Evolutionary conservation across 2,329 filamentous ascomycete species (phyloP).

Genomic region (Lasiodiplodia sp.): DNA sequence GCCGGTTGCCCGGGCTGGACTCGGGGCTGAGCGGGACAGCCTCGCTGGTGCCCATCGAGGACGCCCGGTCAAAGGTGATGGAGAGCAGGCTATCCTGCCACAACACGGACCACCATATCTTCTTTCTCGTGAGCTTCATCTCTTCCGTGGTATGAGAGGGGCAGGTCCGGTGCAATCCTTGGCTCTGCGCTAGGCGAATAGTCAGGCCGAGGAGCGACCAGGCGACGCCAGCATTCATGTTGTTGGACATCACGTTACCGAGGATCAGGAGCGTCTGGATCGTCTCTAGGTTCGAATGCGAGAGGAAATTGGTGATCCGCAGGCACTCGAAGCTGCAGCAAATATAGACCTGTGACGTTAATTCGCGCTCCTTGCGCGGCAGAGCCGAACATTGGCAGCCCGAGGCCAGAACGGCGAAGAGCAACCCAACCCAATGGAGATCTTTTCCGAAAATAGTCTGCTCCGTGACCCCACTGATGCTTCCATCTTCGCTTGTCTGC

Average conservation of each 20-base stretch:
- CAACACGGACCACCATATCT: slow-evolving; percentile 65
- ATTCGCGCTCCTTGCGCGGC: slow-evolving; percentile 65
- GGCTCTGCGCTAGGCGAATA: slow-evolving; percentile 65
- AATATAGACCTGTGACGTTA: slow-evolving; percentile 70
- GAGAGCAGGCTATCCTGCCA: slow-evolving; percentile 71
- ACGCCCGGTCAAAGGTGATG: slow-evolving; percentile 67
- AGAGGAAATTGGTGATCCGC: slow-evolving; percentile 69
- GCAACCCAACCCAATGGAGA: slow-evolving; percentile 64
- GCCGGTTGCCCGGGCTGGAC: slow-evolving; percentile 56
- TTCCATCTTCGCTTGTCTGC: slow-evolving; percentile 49
- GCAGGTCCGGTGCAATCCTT: slow-evolving; percentile 66
- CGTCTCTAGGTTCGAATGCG: slow-evolving; percentile 66
- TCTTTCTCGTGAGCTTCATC: slow-evolving; percentile 47
- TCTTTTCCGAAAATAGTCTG: slow-evolving; percentile 65
- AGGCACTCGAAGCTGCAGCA: slow-evolving; percentile 71
- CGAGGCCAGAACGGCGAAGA: slow-evolving; percentile 69
- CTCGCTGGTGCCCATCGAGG: slow-evolving; percentile 62
- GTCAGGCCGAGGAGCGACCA: slow-evolving; percentile 68
- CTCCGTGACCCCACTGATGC: slow-evolving; percentile 54
- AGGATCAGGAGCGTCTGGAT: slow-evolving; percentile 69
- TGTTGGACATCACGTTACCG: slow-evolving; percentile 67
- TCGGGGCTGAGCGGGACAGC: slow-evolving; percentile 48
- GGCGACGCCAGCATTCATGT: slow-evolving; percentile 70
- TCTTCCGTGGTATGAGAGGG: slow-evolving; percentile 60
- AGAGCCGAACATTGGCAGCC: slow-evolving; percentile 67